Base-by-base conservation (phyloP, 805 yeast genomes). In the Candida oleophila region DNA sequence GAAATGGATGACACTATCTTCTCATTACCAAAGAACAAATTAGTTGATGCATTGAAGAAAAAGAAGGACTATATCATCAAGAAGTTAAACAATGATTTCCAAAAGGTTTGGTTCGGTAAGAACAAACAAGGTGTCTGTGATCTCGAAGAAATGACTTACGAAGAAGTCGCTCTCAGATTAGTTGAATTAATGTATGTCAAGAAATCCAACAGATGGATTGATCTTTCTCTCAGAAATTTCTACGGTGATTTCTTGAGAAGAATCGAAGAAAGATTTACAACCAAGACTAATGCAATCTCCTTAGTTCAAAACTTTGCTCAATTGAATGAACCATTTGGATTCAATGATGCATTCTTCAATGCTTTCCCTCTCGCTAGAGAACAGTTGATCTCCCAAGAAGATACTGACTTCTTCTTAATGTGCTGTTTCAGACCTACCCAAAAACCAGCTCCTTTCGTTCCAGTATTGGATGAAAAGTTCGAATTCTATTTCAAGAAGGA, bases 381-480 rank as follows among this genome's bases (percentile, higher is more conserved):
- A 36, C 99, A 94, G 74, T 81, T 90, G 64, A 77, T 94, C 65
- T 89, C 88, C 61, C 96, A 95, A 65, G 97, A 91, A 74, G 99
- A 94, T 75, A 82, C 87, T 68, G 98, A 94, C 68, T 87, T 74
- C 78, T 94, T 94, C 80, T 78, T 94, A 70, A 81, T 82, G 66
- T 76, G 85, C 60, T 88, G 96, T 65, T 77, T 83, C 54, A 83
- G 83, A 62, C 96, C 96, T 57, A 62, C 71, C 50, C 97, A 92
- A 74, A 94, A 94, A 74, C 99, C 99, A 30, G 97, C 90, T 64
- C 99, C 99, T 53, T 94, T 94, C 58, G 91, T 94, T 58, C 99
- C 99, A 43, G 87, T 89, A 18, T 78, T 94, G 66, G 96, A 94
- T 64, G 95, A 89, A 55, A 87, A 89, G 75, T 89, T 94, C 61